Percentiles rank a stretch among this genome's conserved stretches.
phyloP scores from a whole-genome alignment of 495 filamentous ascomycete genomes.

The Aspergillus ellipticus region DNA sequence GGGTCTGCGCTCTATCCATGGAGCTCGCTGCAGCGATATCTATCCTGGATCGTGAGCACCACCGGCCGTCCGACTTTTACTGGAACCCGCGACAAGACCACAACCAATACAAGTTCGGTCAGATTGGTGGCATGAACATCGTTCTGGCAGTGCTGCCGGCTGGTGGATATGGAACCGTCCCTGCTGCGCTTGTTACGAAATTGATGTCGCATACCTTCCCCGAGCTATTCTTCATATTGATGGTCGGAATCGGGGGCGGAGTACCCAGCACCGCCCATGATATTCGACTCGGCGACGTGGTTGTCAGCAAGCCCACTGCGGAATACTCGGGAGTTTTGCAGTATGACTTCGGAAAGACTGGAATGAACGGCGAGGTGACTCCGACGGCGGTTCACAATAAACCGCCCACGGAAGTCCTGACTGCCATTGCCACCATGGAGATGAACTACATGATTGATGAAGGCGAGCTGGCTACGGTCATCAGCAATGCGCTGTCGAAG shows the following conservation, averaged over 20 bases:
- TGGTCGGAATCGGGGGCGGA: constrained; percentile 37
- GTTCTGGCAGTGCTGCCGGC: constrained; percentile 29
- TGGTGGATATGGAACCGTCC: constrained; percentile 23
- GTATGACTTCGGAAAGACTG: constrained; percentile 34
- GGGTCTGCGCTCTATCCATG: background rate
- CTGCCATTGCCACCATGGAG: constrained; percentile 21
- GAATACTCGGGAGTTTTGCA: constrained; percentile 26
- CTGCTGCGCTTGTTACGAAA: constrained; percentile 20
- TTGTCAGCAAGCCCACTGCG: constrained; percentile 24
- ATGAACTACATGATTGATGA: background rate
- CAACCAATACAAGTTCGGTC: constrained; percentile 34
- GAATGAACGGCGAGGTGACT: constrained; percentile 20
- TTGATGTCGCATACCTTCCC: constrained; percentile 25
- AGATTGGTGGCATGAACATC: constrained; percentile 27
- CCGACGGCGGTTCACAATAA: constrained; percentile 33
- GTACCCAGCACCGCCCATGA: constrained; percentile 20
- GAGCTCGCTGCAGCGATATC: background rate
- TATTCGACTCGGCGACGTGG: constrained; percentile 36
- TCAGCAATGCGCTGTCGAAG: constrained; percentile 12
- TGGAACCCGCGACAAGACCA: constrained; percentile 5
- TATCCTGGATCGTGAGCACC: background rate
- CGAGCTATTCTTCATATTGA: constrained; percentile 19
- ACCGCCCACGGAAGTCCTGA: constrained; percentile 26
- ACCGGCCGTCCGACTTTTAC: background rate
- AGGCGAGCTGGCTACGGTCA: constrained; percentile 1